Conservation (phyloP, 2,329 filamentous ascomycete species). For the Aureobasidium lini region DNA sequence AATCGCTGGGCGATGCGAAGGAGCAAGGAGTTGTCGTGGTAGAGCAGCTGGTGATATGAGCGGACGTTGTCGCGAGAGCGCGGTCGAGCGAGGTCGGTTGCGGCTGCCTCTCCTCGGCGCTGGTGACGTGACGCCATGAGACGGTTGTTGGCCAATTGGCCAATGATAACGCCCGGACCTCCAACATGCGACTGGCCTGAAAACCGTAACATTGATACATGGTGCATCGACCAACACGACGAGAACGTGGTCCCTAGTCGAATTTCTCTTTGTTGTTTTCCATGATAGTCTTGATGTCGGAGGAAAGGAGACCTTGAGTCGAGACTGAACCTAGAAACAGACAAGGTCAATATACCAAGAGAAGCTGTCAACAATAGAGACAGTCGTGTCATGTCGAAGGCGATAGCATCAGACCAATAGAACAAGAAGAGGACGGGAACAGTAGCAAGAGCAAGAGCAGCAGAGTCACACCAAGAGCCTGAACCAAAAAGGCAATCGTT, state of each 20-base stretch:
- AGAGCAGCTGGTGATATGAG: background rate
- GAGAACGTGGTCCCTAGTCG: constrained; percentile 7
- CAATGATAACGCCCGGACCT: constrained; percentile 1
- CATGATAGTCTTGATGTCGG: background rate
- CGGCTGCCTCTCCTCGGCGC: background rate
- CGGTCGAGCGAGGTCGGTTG: background rate
- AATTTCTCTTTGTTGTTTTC: background rate
- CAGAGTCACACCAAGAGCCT: constrained; percentile 15
- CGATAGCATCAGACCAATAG: background rate
- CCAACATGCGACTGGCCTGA: background rate
- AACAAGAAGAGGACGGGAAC: background rate
- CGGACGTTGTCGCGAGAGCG: background rate
- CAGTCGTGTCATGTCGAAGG: background rate
- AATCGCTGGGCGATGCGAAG: background rate
- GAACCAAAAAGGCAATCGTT: constrained; percentile 14
- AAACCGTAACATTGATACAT: background rate
- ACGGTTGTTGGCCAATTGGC: background rate
- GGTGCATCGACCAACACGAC: background rate
- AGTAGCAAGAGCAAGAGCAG: constrained; percentile 2
- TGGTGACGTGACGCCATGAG: background rate
- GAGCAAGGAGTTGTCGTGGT: background rate
- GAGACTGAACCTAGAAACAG: background rate
- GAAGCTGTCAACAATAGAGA: background rate
- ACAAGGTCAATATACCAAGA: background rate
- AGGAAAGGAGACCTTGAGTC: background rate